Base-by-base conservation (phyloP, 1,284 basidiomycete species). In the Athelia psychrophila region DNA sequence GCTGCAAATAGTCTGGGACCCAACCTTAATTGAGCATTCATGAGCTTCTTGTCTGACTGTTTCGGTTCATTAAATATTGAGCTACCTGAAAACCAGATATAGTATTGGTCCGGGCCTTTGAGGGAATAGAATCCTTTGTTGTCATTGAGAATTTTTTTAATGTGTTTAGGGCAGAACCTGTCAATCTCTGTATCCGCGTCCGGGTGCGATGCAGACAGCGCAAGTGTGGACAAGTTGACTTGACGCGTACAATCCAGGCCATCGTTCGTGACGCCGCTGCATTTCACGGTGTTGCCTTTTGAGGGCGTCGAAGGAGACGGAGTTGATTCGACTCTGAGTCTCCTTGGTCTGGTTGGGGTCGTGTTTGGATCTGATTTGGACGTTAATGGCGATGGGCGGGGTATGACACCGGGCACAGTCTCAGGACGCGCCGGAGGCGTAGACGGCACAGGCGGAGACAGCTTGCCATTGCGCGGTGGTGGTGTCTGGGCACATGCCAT, bases 121-220 rank as follows among this genome's bases (percentile, higher is more conserved):
- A 73, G 71, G 27, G 79, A 73, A 61, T 84, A 85, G 56, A 79
- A 85, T 15, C 86, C 86, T 8, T 69, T 72, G 8, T 78, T 76
- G 22, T 56, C 52, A 13, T 6, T 5, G 42, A 81, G 63, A 27
- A 87, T 63, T 47, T 78, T 78, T 56, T 84, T 81, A 38, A 69
- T 70, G 60, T 92, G 89, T 61, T 88, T 81, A 64, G 74, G 72
- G 60, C 89, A 92, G 62, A 83, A 91, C 24, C 78, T 67, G 51
- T 77, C 71, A 10, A 77, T 59, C 9, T 66, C 63, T 13, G 5
- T 13, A 30, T 30, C 27, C 40, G 73, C 70, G 42, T 69, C 69
- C 12, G 69, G 69, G 9, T 58, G 61, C 4, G 66, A 65, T 22
- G 68, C 71, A 22, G 71, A 53, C 40, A 80, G 66, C 2, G 76